Base-by-base conservation (phyloP, 2,329 filamentous ascomycete species). In the Fusarium verrucosum region DNA sequence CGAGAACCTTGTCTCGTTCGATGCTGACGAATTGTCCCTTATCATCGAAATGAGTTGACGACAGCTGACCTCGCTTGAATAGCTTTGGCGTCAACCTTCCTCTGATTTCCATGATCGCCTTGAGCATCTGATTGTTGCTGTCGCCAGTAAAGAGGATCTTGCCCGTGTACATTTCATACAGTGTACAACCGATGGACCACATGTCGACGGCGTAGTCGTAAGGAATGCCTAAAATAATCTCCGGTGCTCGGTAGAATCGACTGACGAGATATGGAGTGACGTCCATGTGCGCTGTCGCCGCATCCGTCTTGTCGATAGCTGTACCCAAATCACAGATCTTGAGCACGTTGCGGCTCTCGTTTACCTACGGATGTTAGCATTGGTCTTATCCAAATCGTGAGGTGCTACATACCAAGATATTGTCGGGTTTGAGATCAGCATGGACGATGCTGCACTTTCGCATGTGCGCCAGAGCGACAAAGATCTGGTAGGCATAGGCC, bases 41-140 rank as follows among this genome's bases (percentile, higher is more conserved):
- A 54, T 93, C 90, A 74, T 96, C 92, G 76, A 97, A 97, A 77
- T 97, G 92, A 73, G 89, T 81, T 37, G 85, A 84, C 14, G 89
- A 87, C 60, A 96, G 84, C 65, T 92, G 85, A 4, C 94, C 92
- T 49, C 91, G 90, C 70, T 92, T 92, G 72, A 97, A 89, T 62
- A 97, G 83, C 77, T 97, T 97, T 42, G 91, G 88, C 26, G 92
- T 94, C 64, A 97, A 89, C 77, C 94, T 96, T 72, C 95, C 95
- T 43, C 96, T 89, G 70, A 94, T 93, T 75, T 99, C 94, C 89
- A 97, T 96, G 70, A 99, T 97, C 19, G 91, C 89, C 65, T 92
- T 91, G 59, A 99, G 86, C 95, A 99, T 99, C 80, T 97, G 93
- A 74, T 99, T 99, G 81, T 99, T 99, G 79, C 92, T 95, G 66